Percentiles rank a stretch among this genome's conserved stretches.
Evolutionary conservation across 2,329 filamentous ascomycete genomes (phyloP).

Genomic region (Fusarium nurragi): DNA sequence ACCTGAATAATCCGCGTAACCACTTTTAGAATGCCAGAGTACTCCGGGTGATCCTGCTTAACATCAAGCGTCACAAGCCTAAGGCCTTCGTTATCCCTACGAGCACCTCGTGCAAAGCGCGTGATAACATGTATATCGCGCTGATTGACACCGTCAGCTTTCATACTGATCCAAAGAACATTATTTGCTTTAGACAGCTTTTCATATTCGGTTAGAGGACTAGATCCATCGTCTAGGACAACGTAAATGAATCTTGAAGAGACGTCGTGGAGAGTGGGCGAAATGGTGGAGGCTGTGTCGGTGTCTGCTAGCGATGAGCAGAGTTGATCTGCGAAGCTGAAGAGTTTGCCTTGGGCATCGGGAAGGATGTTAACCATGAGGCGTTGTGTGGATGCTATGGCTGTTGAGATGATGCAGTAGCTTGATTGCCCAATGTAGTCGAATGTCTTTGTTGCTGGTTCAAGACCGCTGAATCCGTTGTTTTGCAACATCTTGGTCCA

Average conservation of each 20-base stretch:
- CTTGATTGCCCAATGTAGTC: slow-evolving; percentile 15
- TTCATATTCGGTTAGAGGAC: fast-evolving
- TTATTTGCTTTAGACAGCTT: fast-evolving
- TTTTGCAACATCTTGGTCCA: not conserved
- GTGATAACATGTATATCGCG: not conserved
- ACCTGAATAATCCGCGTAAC: slow-evolving; percentile 6
- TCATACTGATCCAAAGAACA: slow-evolving; percentile 15
- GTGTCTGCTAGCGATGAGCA: not conserved
- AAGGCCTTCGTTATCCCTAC: not conserved
- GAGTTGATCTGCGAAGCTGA: slow-evolving; percentile 14
- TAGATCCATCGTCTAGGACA: slow-evolving; percentile 5
- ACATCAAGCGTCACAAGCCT: slow-evolving; percentile 10
- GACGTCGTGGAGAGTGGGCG: fast-evolving
- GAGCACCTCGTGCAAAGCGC: not conserved
- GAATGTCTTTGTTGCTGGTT: slow-evolving; percentile 24
- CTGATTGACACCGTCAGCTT: fast-evolving
- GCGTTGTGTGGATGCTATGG: fast-evolving
- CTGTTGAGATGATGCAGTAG: slow-evolving; percentile 13
- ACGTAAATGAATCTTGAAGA: slow-evolving; percentile 2
- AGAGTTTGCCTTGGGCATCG: not conserved
- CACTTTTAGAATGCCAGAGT: not conserved
- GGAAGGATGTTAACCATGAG: slow-evolving; percentile 4
- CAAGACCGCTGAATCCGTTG: slow-evolving; percentile 13
- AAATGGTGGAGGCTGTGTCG: slow-evolving; percentile 2
- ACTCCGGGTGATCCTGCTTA: not conserved